These are phyloP conservation scores for Monilinia vaccinii-corymbosi DNA, from an alignment of 2,329 filamentous ascomycete species.

Conservation along the genomic window DNA sequence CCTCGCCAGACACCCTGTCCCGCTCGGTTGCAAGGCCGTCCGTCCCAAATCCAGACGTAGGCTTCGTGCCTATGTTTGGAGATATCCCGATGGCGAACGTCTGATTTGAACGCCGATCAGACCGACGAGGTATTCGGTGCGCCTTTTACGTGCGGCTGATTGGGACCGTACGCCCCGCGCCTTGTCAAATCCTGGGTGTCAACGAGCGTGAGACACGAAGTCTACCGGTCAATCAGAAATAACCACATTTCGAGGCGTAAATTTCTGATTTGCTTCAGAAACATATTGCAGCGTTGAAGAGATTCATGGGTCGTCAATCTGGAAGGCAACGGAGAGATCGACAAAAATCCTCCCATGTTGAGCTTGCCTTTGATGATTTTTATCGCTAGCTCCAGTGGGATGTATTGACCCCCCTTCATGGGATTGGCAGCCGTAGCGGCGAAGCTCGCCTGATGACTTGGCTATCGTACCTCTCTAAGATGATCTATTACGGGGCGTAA, in stretches of 20 bases:
- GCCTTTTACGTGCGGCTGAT: not conserved
- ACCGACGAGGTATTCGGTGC: not conserved
- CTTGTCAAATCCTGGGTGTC: not conserved
- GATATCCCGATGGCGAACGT: not conserved
- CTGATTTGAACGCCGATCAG: not conserved
- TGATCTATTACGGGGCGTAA: slow-evolving; percentile 7
- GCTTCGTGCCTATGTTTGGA: not conserved
- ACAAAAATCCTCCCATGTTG: not conserved
- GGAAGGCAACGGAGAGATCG: not conserved
- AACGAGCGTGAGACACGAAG: not conserved
- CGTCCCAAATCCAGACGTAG: not conserved
- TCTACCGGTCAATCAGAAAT: not conserved
- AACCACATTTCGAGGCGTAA: slow-evolving; percentile 2
- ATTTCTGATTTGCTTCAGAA: not conserved
- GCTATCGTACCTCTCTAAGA: not conserved
- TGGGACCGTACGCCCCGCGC: not conserved
- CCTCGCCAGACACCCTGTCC: not conserved
- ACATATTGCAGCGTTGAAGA: not conserved
- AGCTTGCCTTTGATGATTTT: not conserved
- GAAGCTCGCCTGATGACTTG: not conserved
- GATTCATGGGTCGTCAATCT: not conserved
- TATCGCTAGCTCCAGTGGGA: not conserved
- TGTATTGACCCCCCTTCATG: not conserved
- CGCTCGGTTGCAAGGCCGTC: not conserved
- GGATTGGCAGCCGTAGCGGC: not conserved